Evolutionary conservation across 129 eudicot species (phyloP), one percentile per base, ranked within the genome.

Genomic region (Flaveria ramosissima): DNA sequence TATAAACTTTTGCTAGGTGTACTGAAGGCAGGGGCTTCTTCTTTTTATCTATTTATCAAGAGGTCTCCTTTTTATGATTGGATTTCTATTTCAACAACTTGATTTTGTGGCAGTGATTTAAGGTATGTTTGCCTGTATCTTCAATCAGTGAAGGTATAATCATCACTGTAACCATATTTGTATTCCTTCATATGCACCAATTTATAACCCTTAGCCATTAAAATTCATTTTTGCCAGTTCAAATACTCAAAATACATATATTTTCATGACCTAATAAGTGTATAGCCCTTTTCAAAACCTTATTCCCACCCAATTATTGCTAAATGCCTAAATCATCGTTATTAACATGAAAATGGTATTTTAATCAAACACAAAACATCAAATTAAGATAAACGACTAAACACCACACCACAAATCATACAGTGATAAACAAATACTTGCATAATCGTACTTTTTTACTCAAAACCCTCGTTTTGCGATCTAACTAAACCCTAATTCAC

Each of bases 391-490:
- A 0, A 68, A 68, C 48, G 48, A 32, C 15, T 5, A 63, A 63
- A 47, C 8, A 41, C 17, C 50, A 66, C 26, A 17, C 10, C 71
- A 66, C 39, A 42, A 3, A 10, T 51, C 71, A 41, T n/a, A 36
- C 41, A 36, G 6, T 5, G 41, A 36, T 36, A 36, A 36, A 36
- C 41, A 36, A 36, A 36, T 36, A 5, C 7, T 36, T 4, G 41
- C 41, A 36, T 5, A 6, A 36, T 36, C 41, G 7, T 36, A 36
- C 41, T 36, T 36, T 7, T 36, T 36, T 66, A 57, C 27, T 55
- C 68, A 14, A 60, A 74, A 74, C 59, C 53, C 78, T 74, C 14
- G 78, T 7, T 73, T 59, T 20, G 57, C 57, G 16, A 75, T 62
- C 71, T 6, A 66, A 50, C 60, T 27, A 23, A 36, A 16, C 7